These are phyloP conservation scores for Arctium lappa DNA, from an alignment of 129 eudicot species.

Conservation along the genomic window DNA sequence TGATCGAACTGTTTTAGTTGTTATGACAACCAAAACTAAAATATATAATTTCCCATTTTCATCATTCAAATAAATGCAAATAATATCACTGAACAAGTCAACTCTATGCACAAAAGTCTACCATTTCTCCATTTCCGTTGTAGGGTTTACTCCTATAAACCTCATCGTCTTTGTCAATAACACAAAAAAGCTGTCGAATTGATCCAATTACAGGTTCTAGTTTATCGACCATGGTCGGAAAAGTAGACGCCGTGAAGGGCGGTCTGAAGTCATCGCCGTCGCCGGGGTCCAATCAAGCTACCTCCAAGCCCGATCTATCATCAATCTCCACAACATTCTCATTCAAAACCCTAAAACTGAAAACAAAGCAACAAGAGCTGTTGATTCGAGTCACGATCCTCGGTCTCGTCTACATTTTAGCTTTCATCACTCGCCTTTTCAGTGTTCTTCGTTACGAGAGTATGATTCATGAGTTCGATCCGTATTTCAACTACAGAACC, in stretches of 20 bases:
- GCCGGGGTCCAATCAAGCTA: constrained; percentile 13
- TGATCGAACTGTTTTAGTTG: too few relatives aligned
- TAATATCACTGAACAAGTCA: not conserved
- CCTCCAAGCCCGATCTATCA: constrained; percentile 14
- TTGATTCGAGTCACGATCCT: constrained; percentile 73
- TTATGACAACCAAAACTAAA: too few relatives aligned
- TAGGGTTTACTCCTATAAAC: constrained; percentile 23
- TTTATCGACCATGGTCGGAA: constrained; percentile 33
- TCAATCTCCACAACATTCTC: constrained; percentile 21
- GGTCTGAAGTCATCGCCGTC: constrained; percentile 10
- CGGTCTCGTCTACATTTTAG: constrained; percentile 66
- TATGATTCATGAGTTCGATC: constrained; percentile 97
- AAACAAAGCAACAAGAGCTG: constrained; percentile 91
- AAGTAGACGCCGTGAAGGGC: constrained; percentile 34
- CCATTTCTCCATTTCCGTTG: not conserved
- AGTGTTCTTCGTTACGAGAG: constrained; percentile 85
- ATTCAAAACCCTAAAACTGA: constrained; percentile 58
- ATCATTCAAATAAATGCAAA: too few relatives aligned
- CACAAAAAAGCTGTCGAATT: not conserved
- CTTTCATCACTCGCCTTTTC: constrained; percentile 81
- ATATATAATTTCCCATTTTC: too few relatives aligned
- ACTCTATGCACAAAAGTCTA: not conserved
- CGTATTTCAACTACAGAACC: constrained; percentile 86
- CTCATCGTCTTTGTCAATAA: not conserved
- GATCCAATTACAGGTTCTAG: not conserved